phyloP scores from a whole-genome alignment of 192 early-diverging fungal genomes.

The Coemansia sp. region DNA sequence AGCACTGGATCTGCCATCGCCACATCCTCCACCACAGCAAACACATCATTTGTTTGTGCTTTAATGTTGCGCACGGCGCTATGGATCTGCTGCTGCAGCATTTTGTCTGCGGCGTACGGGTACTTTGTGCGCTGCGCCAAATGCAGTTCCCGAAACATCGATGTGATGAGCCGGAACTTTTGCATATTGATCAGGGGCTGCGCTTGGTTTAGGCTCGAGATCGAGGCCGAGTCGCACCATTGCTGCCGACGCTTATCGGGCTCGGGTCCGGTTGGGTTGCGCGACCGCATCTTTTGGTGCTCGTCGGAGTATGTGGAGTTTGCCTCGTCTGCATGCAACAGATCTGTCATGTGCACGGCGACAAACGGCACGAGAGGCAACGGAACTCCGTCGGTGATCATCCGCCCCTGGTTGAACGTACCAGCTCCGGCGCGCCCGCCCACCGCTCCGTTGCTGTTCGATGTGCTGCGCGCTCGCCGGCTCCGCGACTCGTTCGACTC shows the following conservation, averaged over 20 bases:
- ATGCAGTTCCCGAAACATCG: slow-evolving; percentile 56
- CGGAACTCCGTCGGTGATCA: slow-evolving; percentile 39
- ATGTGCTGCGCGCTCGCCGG: slow-evolving; percentile 45
- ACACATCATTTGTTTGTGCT: slow-evolving; percentile 53
- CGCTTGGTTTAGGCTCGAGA: slow-evolving; percentile 44
- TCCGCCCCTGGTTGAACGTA: slow-evolving; percentile 35
- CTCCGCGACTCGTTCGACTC: slow-evolving; percentile 31
- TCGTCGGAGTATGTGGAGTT: slow-evolving; percentile 56
- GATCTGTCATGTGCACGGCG: slow-evolving; percentile 57
- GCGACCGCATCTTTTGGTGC: slow-evolving; percentile 50
- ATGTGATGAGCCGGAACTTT: slow-evolving; percentile 55
- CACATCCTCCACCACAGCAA: slow-evolving; percentile 40
- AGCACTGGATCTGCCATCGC: slow-evolving; percentile 25
- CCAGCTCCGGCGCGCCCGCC: slow-evolving; percentile 24
- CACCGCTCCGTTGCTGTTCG: slow-evolving; percentile 32
- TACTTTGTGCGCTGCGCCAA: slow-evolving; percentile 55
- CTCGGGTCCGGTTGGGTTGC: slow-evolving; percentile 32
- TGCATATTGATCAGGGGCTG: slow-evolving; percentile 57
- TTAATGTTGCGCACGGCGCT: slow-evolving; percentile 52
- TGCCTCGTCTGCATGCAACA: slow-evolving; percentile 56
- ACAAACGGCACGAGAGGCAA: slow-evolving; percentile 55
- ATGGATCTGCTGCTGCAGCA: slow-evolving; percentile 56
- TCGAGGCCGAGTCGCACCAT: slow-evolving; percentile 39
- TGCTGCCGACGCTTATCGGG: slow-evolving; percentile 6
- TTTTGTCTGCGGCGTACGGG: slow-evolving; percentile 48